phyloP scores from a whole-genome alignment of 2,329 filamentous ascomycete genomes.

The Pseudogymnoascus pannorum region DNA sequence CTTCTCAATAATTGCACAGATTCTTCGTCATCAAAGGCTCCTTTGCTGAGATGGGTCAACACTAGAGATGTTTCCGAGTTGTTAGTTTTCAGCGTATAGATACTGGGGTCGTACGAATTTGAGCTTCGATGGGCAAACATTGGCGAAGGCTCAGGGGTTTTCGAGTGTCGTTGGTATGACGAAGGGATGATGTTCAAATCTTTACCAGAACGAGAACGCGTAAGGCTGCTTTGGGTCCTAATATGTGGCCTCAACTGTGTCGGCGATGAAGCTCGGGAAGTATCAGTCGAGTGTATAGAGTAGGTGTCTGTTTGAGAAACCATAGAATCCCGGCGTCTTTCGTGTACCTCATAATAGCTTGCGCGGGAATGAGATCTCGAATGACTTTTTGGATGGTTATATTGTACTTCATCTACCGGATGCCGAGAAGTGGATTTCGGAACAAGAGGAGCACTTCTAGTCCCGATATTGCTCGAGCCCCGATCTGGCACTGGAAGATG shows the following conservation, averaged over 20 bases:
- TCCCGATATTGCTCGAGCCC: constrained; percentile 27
- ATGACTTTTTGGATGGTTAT: constrained; percentile 20
- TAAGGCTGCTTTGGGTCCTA: constrained; percentile 25
- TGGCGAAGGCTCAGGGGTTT: constrained; percentile 15
- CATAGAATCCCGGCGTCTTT: constrained; percentile 45
- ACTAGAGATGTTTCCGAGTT: constrained; percentile 26
- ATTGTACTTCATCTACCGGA: constrained; percentile 33
- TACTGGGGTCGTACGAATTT: constrained; percentile 36
- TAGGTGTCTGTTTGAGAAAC: constrained; percentile 50
- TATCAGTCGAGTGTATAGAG: constrained; percentile 42
- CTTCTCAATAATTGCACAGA: constrained; percentile 23
- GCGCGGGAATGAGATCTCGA: constrained; percentile 38
- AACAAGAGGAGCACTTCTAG: constrained; percentile 29
- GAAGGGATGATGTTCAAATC: constrained; percentile 21
- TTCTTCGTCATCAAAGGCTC: constrained; percentile 23
- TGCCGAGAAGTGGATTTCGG: constrained; percentile 10
- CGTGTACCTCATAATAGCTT: constrained; percentile 44
- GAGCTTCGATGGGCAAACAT: constrained; percentile 25
- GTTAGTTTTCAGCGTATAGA: constrained; percentile 53
- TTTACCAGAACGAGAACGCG: constrained; percentile 31
- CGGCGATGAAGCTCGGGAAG: constrained; percentile 40
- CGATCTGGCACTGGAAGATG: constrained; percentile 28
- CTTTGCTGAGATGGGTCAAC: constrained; percentile 19
- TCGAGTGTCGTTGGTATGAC: constrained; percentile 7
- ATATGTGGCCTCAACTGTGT: constrained; percentile 27